phyloP scores from a whole-genome alignment of 1,284 basidiomycete species.

The Cutaneotrichosporon mucoides region DNA sequence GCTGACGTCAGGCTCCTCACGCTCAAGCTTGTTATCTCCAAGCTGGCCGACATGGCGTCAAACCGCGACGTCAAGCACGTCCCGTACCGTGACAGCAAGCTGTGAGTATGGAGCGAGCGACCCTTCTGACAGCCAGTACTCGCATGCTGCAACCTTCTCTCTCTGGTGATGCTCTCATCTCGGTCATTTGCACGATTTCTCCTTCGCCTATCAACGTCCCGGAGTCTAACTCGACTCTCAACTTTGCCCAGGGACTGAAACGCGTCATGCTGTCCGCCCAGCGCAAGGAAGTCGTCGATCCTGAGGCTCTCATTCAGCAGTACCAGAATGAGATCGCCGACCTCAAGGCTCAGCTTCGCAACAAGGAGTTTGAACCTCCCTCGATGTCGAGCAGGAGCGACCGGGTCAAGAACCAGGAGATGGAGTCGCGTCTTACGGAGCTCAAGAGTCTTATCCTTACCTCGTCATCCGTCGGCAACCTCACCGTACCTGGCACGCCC shows the following conservation, averaged over 20 bases:
- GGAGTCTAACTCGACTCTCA: conserved; percentile 76
- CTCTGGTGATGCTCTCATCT: conserved; percentile 89
- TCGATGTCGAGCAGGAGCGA: conserved; percentile 55
- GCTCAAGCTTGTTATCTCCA: too few relatives aligned
- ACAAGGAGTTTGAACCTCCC: conserved; percentile 54
- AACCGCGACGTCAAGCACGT: conserved; percentile 81
- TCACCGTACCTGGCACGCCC: conserved; percentile 38
- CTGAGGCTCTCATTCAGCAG: conserved; percentile 78
- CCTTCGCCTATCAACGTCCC: conserved; percentile 65
- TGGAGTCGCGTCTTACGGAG: conserved; percentile 74
- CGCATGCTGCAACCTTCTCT: conserved; percentile 92
- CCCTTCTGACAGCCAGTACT: conserved; percentile 52
- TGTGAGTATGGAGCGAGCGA: conserved; percentile 26
- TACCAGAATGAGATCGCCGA: conserved; percentile 89
- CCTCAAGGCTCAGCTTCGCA: conserved; percentile 51
- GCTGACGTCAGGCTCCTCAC: too few relatives aligned
- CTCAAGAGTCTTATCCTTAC: conserved; percentile 82
- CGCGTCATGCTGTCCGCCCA: conserved; percentile 69
- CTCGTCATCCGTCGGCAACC: conserved; percentile 60
- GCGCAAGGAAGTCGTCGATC: conserved; percentile 89
- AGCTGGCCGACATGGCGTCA: conserved; percentile 73
- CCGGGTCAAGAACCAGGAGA: conserved; percentile 59
- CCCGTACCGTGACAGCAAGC: conserved; percentile 91
- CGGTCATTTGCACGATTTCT: conserved; percentile 93
- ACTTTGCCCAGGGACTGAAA: conserved; percentile 64